Base-by-base conservation (phyloP, 768 basidiomycete genomes). In the Strobilomyces confusus region DNA sequence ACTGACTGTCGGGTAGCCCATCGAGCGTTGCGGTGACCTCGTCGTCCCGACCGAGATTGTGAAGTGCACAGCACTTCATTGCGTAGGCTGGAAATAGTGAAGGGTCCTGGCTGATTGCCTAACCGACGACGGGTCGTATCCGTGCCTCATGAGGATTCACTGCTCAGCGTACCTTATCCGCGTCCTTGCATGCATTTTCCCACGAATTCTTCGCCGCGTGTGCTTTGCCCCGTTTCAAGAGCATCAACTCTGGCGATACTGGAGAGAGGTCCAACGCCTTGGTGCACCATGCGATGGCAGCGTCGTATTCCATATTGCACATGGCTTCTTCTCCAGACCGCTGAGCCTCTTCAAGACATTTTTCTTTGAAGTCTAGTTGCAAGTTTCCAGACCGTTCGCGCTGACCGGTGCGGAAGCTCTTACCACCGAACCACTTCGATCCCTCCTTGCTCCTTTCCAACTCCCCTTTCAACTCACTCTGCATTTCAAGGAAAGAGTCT, bases 161-260 rank as follows among this genome's bases (percentile, higher is more conserved):
- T n/a, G 15, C 12, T 14, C 5, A 25, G 15, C 14, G 17, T 51
- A 58, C 61, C 45, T 58, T 19, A 3, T 49, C 9, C 22, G 34
- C 51, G 26, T 60, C 60, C 20, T 4, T 19, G 40, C 57, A 34
- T 2, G 45, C 58, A 23, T 53, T 9, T 4, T 59, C 29, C 58
- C 55, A 62, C 5, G 5, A 34, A 6, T n/a, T 48, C 3, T 9
- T 49, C 2, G 19, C 36, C 7, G 45, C 54, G 4, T 51, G 33
- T 25, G 51, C 55, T 19, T 57, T 29, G 29, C 58, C 48, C 25
- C 55, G 60, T 38, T 53, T 57, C 20, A 53, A n/a, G 36, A 57
- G 9, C 5, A 57, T 32, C 7, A 23, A 23, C n/a, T 46, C 50
- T 1, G 47, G 50, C 0, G 40, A 43, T 23, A 6, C 23, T 15